Base-by-base conservation (phyloP, 106 monocot genomes). In the Dendrobium chrysotoxum region DNA sequence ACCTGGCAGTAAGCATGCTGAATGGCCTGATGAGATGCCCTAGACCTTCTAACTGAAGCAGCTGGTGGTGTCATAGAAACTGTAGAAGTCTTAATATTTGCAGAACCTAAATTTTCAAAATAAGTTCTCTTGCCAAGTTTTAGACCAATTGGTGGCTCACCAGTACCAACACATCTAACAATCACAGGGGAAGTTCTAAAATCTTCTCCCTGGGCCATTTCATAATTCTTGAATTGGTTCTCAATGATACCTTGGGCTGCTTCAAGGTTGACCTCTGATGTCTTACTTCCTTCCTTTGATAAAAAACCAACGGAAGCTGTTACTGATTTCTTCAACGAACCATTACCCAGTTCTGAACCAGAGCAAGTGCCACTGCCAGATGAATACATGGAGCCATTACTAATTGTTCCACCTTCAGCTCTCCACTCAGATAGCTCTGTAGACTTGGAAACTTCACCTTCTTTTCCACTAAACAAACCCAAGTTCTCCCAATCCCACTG, bases 101-200 rank as follows among this genome's bases (percentile, higher is more conserved):
- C 85, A 23, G 82, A 50, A 53, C 79, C 75, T 18, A 81, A 82
- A 84, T 83, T 88, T 38, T 91, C 86, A 77, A 91, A 91, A 80
- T 90, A 90, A 73, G 91, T 91, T 68, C 88, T 80, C 79, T 88
- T 91, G 16, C 91, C 91, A 75, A 91, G 91, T 79, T 83, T 88
- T 40, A 88, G 80, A 20, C 91, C 88, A 53, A 88, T 88, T 46
- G 72, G 42, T 5, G 86, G 84, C 74, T 90, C 90, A n/a, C 39
- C 81, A 18, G 70, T 46, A 75, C 79, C 58, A 70, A 53, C 78
- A 0, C 40, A 10, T 12, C 39, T 15, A 11, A 53, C 65, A 4
- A 77, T 44, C 1, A 21, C 84, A 4, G 81, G 72, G 31, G 84
- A 84, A 65, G 81, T 53, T 67, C 72, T 75, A 18, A 35, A 53